A percentile compares a stretch with the other conserved stretches of the same genome.
Conservation (phyloP, 768 basidiomycete genomes). For the Tylopilus felleus region DNA sequence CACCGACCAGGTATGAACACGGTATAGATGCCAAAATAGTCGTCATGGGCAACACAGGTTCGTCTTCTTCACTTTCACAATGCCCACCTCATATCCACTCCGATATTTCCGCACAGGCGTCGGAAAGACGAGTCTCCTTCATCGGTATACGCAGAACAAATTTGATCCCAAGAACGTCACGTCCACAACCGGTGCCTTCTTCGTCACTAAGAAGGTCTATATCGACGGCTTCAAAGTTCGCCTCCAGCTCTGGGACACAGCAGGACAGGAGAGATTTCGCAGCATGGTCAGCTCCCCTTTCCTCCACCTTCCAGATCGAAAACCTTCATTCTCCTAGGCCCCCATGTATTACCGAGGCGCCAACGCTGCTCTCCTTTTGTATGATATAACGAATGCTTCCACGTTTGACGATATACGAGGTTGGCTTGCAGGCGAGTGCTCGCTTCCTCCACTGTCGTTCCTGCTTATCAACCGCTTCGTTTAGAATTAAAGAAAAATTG, state of each 20-base stretch:
- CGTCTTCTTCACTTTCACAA: constrained; percentile 20
- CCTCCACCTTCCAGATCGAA: constrained; percentile 1
- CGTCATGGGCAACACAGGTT: constrained; percentile 82
- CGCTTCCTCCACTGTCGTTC: background rate
- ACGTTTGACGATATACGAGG: constrained; percentile 89
- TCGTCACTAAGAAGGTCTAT: constrained; percentile 89
- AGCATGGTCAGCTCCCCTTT: constrained; percentile 62
- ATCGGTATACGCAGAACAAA: constrained; percentile 87
- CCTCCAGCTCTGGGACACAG: constrained; percentile 89
- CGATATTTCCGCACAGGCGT: constrained; percentile 52
- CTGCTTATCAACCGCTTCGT: constrained; percentile 7
- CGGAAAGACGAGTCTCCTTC: constrained; percentile 88
- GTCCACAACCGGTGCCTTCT: constrained; percentile 89
- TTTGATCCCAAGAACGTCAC: constrained; percentile 87
- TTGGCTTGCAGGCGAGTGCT: constrained; percentile 77
- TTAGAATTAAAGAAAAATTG: constrained; percentile 89
- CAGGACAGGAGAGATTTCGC: constrained; percentile 89
- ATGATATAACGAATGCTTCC: constrained; percentile 89
- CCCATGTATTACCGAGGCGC: constrained; percentile 97
- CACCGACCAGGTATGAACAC: constrained; percentile 68
- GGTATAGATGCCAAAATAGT: constrained; percentile 95
- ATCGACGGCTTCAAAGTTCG: constrained; percentile 84
- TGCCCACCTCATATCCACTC: constrained; percentile 14
- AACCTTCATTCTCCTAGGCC: constrained; percentile 48
- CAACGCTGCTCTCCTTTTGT: constrained; percentile 89